Conservation (phyloP, 768 basidiomycete genomes). For the Leccinum subgranulosum region DNA sequence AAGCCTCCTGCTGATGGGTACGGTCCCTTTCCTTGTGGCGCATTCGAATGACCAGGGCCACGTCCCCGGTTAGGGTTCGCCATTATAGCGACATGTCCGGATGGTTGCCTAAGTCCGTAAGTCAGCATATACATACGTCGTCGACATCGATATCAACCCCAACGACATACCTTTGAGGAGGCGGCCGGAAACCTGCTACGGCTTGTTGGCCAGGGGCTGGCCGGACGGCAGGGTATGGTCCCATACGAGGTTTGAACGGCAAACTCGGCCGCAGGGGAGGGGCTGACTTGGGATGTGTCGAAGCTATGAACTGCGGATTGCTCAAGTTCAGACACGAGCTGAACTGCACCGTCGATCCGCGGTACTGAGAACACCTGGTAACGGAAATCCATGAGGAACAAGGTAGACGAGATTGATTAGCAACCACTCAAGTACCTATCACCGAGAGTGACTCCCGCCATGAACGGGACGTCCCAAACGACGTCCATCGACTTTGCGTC, state of each 20-base stretch:
- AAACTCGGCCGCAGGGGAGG: constrained; percentile 45
- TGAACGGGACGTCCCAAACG: constrained; percentile 94
- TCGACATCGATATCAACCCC: neutral
- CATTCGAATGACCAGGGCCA: constrained; percentile 17
- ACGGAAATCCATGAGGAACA: neutral
- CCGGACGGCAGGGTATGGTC: constrained; percentile 61
- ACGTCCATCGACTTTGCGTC: constrained; percentile 89
- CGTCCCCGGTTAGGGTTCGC: constrained; percentile 62
- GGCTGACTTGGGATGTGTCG: constrained; percentile 57
- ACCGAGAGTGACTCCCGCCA: constrained; percentile 84
- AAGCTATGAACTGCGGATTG: constrained; percentile 78
- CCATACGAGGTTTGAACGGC: constrained; percentile 66
- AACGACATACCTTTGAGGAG: constrained; percentile 22
- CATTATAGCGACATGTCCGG: constrained; percentile 67
- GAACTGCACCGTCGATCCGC: constrained; percentile 86
- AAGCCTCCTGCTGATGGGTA: constrained; percentile 9
- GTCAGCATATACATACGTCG: neutral
- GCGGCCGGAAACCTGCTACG: constrained; percentile 63
- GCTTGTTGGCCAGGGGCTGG: constrained; percentile 40
- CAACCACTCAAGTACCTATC: constrained; percentile 53
- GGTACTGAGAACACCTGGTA: constrained; percentile 82
- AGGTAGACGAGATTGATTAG: neutral
- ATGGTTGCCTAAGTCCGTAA: constrained; percentile 23
- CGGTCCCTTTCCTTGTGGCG: constrained; percentile 2
- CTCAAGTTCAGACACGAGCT: constrained; percentile 88